Evolutionary conservation across 2,329 filamentous ascomycete species (phyloP), one percentile per base, ranked within the genome.

Genomic region (Furcasterigmium sp.): DNA sequence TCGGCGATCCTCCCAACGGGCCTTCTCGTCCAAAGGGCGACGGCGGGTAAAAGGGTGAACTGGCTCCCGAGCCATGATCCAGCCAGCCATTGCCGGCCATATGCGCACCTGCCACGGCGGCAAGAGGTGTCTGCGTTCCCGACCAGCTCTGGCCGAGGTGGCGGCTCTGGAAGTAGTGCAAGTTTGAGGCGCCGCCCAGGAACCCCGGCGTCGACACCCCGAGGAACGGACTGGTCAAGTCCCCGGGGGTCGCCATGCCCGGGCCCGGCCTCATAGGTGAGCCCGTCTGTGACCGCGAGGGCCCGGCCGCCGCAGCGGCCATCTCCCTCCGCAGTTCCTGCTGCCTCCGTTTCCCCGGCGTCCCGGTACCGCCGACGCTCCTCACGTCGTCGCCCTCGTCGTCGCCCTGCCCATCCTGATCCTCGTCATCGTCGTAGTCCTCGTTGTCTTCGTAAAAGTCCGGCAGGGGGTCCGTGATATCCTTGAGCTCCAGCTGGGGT

Each of bases 381-480:
- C 38, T 40, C 38, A 40, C 17, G 14, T 67, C 65, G n/a, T 64
- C 64, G 2, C 61, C 61, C 3, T 59, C 63, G 3, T 61, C 56
- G 7, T 59, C 61, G 1, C 55, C 56, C 1, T 49, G 57, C 23
- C 23, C 23, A 0, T 63, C 61, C 2, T 68, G 67, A 3, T 65
- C 68, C 3, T 69, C 68, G 3, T 74, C 72, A 3, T 69, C 72
- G 6, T 65, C 64, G 9, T 73, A 72, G 11, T 81, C 76, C 29
- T 82, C 70, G 20, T 86, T 81, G 53, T 87, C 83, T 55, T 96
- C 93, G 70, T 98, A 98, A 60, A 98, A 98, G 57, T 98, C 93
- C 1, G 90, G 84, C 46, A 97, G 76, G 2, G 93, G 93, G 61
- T 98, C 91, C 54, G 91, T 94, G 48, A 98, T 91, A 63, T 97